Conservation (phyloP, 352 stramenopile species). For the Phytophthora europaea region DNA sequence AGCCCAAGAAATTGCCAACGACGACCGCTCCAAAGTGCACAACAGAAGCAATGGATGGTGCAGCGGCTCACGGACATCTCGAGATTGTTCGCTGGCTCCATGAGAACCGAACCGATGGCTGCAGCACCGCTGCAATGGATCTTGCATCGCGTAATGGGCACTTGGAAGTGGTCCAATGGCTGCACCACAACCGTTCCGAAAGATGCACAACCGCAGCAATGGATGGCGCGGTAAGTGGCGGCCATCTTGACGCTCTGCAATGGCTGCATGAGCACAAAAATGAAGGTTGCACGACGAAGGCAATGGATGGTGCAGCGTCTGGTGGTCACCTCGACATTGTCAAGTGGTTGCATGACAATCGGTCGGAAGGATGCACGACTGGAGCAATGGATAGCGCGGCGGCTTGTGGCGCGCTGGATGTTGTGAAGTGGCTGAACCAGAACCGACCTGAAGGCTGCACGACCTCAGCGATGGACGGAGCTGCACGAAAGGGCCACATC, state of each 20-base stretch:
- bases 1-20: background rate
- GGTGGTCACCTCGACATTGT: constrained; percentile 4
- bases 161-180: background rate
- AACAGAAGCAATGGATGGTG: background rate
- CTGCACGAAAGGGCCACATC: background rate
- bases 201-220: background rate
- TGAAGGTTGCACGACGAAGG: background rate
- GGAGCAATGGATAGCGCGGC: background rate
- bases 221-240: constrained; percentile 1
- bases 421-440: background rate
- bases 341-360: constrained; percentile 2
- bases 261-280: constrained; percentile 1
- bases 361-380: background rate
- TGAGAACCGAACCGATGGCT: constrained; percentile 3
- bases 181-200: background rate
- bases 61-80: background rate
- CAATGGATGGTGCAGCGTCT: constrained; percentile 7
- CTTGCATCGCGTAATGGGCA: background rate
- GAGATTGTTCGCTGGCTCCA: constrained; percentile 19
- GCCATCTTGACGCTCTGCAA: background rate
- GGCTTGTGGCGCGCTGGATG: background rate
- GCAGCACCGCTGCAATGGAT: background rate
- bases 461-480: background rate
- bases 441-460: background rate
- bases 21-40: background rate